phyloP scores from a whole-genome alignment of 192 early-diverging fungal species.

The Phycomyces blakesleeanus region DNA sequence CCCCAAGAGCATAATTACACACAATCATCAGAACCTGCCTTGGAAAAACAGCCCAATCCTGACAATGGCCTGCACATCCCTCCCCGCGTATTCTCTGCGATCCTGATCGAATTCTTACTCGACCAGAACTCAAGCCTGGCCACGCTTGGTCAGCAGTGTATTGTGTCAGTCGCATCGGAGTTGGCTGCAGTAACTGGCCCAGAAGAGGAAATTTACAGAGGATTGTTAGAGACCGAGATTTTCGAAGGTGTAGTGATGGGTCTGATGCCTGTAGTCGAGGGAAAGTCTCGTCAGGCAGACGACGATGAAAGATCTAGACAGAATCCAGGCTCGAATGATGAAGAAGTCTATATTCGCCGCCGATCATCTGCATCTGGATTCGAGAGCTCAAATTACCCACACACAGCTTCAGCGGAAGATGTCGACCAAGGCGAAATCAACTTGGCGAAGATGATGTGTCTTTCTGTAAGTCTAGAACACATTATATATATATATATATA shows the following conservation, averaged over 20 bases:
- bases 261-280: slow-evolving; percentile 24
- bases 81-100: slow-evolving; percentile 34
- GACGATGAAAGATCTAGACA: neutral
- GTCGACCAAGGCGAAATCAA: slow-evolving; percentile 33
- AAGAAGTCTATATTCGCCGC: slow-evolving; percentile 1
- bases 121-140: slow-evolving; percentile 55
- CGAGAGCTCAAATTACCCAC: neutral
- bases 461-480: slow-evolving; percentile 23
- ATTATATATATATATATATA: neutral
- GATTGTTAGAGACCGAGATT: slow-evolving; percentile 47
- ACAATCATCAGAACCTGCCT: neutral
- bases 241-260: slow-evolving; percentile 49
- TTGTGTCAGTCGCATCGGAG: slow-evolving; percentile 41
- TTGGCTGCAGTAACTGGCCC: slow-evolving; percentile 25
- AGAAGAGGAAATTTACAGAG: slow-evolving; percentile 10
- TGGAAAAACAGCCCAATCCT: neutral
- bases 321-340: neutral
- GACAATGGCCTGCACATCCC: slow-evolving; percentile 28
- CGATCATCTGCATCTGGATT: slow-evolving; percentile 6
- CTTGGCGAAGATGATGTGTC: slow-evolving; percentile 37
- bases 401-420: slow-evolving; percentile 4
- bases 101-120: slow-evolving; percentile 48
- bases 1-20: neutral
- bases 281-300: neutral
- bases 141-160: slow-evolving; percentile 39